Conservation (phyloP, 1,139 yeast genomes). For the Candida labiduridarum region DNA sequence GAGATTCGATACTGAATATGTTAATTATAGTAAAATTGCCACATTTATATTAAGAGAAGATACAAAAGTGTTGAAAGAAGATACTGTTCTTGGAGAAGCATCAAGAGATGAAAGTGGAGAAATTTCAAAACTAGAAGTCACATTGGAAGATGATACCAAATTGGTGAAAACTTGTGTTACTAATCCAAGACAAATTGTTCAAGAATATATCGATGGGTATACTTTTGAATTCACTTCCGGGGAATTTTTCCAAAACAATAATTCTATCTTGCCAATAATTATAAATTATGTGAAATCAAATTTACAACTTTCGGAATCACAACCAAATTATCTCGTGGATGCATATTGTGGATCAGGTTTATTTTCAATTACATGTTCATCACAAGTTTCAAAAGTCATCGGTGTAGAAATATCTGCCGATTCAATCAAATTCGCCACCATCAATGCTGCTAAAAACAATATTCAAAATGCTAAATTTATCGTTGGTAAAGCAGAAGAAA, state of each 20-base stretch:
- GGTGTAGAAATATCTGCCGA: constrained; percentile 97
- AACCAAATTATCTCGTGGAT: constrained; percentile 73
- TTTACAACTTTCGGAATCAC: constrained; percentile 48
- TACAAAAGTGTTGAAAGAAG: constrained; percentile 43
- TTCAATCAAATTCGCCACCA: constrained; percentile 82
- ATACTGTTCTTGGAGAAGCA: constrained; percentile 31
- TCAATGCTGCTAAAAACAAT: constrained; percentile 75
- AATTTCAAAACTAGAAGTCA: constrained; percentile 29
- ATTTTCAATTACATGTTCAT: constrained; percentile 84
- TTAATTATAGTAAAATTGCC: constrained; percentile 76
- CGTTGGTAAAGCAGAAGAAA: constrained; percentile 89
- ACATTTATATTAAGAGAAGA: constrained; percentile 84
- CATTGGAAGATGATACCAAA: constrained; percentile 22
- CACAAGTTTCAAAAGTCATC: constrained; percentile 75
- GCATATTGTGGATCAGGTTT: constrained; percentile 98
- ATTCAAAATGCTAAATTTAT: constrained; percentile 79
- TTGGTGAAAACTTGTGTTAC: constrained; percentile 60
- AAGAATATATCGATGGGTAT: constrained; percentile 73
- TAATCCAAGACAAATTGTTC: constrained; percentile 74
- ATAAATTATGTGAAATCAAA: constrained; percentile 79
- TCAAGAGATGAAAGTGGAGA: constrained; percentile 43
- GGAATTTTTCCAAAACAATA: constrained; percentile 94
- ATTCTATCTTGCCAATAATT: constrained; percentile 82
- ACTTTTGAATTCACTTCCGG: constrained; percentile 89
- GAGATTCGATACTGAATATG: constrained; percentile 51